Conservation (phyloP, 768 basidiomycete genomes). For the Mycena metata region DNA sequence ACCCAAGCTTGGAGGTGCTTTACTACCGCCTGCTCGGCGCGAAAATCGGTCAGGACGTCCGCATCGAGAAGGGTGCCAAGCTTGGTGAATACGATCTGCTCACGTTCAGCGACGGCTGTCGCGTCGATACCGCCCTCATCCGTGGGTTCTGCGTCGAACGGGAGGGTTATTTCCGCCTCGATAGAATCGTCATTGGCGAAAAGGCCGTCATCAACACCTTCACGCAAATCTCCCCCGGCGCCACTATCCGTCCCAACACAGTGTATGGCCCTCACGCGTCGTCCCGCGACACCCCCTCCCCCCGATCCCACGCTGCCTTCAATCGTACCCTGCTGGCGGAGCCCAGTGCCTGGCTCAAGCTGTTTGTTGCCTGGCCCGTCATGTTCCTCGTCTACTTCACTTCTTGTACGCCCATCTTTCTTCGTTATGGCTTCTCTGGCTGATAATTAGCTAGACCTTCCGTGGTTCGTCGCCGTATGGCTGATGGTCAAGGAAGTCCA, state of each 20-base stretch:
- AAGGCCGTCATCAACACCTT: constrained; percentile 58
- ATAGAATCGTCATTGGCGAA: constrained; percentile 53
- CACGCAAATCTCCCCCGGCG: constrained; percentile 59
- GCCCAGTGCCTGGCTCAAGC: constrained; percentile 49
- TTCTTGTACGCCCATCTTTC: constrained; percentile 46
- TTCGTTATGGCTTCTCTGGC: background rate
- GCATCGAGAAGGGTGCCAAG: constrained; percentile 53
- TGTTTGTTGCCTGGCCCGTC: constrained; percentile 57
- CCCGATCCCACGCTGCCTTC: constrained; percentile 53
- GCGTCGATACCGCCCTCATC: constrained; percentile 56
- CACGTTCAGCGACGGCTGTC: constrained; percentile 57
- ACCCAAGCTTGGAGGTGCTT: constrained; percentile 52
- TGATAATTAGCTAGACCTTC: constrained; percentile 49
- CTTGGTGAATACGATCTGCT: constrained; percentile 63
- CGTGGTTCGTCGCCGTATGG: constrained; percentile 57
- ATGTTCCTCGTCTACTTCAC: constrained; percentile 51
- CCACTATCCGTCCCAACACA: constrained; percentile 49
- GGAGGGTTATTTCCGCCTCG: constrained; percentile 59
- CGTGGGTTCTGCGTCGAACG: constrained; percentile 62
- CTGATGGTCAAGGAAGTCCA: constrained; percentile 54
- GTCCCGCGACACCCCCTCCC: constrained; percentile 55
- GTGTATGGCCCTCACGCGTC: constrained; percentile 65
- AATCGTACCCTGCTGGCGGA: constrained; percentile 53
- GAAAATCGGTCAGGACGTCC: constrained; percentile 56
- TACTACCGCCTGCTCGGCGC: constrained; percentile 64